Conservation (phyloP, 169 alveolate species). For the Plasmodium berghei region DNA sequence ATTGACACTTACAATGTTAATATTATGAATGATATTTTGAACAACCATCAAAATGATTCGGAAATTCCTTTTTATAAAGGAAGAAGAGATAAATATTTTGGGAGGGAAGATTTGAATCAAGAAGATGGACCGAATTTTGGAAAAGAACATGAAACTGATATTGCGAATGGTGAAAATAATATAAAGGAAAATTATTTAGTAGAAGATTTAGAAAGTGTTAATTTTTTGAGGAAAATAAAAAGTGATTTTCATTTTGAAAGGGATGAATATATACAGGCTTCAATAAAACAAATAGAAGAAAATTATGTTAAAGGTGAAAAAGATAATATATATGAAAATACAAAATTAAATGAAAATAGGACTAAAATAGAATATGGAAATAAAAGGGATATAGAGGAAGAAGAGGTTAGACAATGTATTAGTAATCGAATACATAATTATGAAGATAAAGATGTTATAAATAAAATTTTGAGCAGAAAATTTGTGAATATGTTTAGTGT, state of each 20-base stretch:
- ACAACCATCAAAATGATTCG: conserved; percentile 33
- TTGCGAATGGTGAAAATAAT: not conserved
- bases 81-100: conserved; percentile 35
- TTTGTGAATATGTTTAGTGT: conserved; percentile 24
- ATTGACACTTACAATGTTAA: conserved; percentile 11
- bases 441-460: conserved; percentile 4
- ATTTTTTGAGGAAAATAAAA: conserved; percentile 22
- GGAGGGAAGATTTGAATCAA: conserved; percentile 34
- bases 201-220: conserved; percentile 31
- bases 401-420: not conserved
- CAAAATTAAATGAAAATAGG: not conserved
- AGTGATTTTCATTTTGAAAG: conserved; percentile 24
- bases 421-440: conserved; percentile 10
- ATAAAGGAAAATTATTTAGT: not conserved
- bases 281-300: conserved; percentile 16
- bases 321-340: not conserved
- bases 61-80: conserved; percentile 41
- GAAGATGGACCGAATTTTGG: not conserved
- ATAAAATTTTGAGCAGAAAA: conserved; percentile 10
- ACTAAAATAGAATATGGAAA: not conserved
- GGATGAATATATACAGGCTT: conserved; percentile 19
- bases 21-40: conserved; percentile 42
- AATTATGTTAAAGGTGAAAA: not conserved
- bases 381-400: not conserved
- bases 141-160: not conserved